Evolutionary conservation across 2,329 filamentous ascomycete genomes (phyloP).

Genomic region (Verruconis gallopava): DNA sequence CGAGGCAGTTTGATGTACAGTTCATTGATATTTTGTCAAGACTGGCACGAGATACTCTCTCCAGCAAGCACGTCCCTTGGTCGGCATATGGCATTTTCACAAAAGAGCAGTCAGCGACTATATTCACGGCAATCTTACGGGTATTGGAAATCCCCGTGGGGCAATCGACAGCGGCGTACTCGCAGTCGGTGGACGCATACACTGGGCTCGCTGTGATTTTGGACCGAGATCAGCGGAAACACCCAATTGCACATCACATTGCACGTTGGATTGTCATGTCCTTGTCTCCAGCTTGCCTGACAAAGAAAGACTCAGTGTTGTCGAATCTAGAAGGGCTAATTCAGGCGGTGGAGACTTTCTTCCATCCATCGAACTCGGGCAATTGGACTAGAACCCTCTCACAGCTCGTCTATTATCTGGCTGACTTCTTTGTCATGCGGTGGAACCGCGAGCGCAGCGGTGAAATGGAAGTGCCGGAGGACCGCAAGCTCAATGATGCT

Average conservation of each 20-base stretch:
- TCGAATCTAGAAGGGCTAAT: slow-evolving; percentile 80
- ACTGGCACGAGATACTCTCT: slow-evolving; percentile 70
- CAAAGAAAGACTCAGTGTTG: slow-evolving; percentile 66
- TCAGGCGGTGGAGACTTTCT: slow-evolving; percentile 94
- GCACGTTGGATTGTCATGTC: slow-evolving; percentile 90
- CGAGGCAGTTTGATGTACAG: slow-evolving; percentile 71
- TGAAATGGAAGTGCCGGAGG: slow-evolving; percentile 74
- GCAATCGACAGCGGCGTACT: slow-evolving; percentile 88
- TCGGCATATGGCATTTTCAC: slow-evolving; percentile 84
- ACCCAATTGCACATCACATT: slow-evolving; percentile 82
- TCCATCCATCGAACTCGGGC: slow-evolving; percentile 93
- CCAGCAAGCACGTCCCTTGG: slow-evolving; percentile 63
- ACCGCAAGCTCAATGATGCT: slow-evolving; percentile 65
- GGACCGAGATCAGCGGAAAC: slow-evolving; percentile 86
- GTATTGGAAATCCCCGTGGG: slow-evolving; percentile 92
- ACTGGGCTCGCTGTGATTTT: slow-evolving; percentile 75
- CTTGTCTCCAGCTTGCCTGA: slow-evolving; percentile 69
- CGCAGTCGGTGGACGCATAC: slow-evolving; percentile 62
- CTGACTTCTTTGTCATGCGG: slow-evolving; percentile 91
- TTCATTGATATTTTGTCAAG: slow-evolving; percentile 86
- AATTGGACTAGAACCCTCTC: slow-evolving; percentile 81
- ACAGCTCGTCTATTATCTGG: slow-evolving; percentile 81
- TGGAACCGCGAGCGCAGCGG: slow-evolving; percentile 94
- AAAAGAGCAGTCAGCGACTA: slow-evolving; percentile 75
- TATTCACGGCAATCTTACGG: slow-evolving; percentile 83